A percentile compares a stretch with the other conserved stretches of the same genome.
Conservation (phyloP, 306 rosid species). For the Vigna radiata region DNA sequence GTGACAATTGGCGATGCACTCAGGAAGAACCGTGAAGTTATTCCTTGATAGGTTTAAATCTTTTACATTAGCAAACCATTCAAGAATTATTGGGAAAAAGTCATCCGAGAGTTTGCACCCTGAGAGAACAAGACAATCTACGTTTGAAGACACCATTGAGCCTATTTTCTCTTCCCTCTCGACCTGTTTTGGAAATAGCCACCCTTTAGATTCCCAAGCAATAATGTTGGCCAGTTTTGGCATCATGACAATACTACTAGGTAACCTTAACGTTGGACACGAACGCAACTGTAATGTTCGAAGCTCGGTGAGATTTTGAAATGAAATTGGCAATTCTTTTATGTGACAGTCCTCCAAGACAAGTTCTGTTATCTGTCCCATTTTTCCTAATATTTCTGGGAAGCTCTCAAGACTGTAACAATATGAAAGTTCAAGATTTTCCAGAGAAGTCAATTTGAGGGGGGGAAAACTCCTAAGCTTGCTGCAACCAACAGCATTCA, state of each 20-base stretch:
- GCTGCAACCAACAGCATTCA: background rate
- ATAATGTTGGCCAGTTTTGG: background rate
- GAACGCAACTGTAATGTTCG: background rate
- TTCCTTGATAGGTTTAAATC: too few relatives aligned
- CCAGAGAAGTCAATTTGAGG: background rate
- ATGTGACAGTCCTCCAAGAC: background rate
- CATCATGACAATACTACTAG: background rate
- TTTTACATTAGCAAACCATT: background rate
- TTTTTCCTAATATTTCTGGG: background rate
- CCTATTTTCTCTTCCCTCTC: background rate
- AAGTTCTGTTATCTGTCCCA: background rate
- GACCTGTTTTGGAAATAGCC: slow-evolving; percentile 1
- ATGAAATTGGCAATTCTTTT: background rate
- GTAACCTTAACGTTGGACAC: background rate
- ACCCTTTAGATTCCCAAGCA: background rate
- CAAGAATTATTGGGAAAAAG: background rate
- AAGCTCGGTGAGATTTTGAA: slow-evolving; percentile 18
- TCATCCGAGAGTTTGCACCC: background rate
- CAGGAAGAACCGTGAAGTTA: too few relatives aligned
- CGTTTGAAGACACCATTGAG: background rate
- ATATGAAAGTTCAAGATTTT: background rate
- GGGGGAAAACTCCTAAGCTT: background rate
- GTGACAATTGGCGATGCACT: background rate
- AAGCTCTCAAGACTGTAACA: background rate
- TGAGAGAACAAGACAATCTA: background rate